Evolutionary conservation across 2,329 filamentous ascomycete genomes (phyloP).

Genomic region (Aspergillus sp.): DNA sequence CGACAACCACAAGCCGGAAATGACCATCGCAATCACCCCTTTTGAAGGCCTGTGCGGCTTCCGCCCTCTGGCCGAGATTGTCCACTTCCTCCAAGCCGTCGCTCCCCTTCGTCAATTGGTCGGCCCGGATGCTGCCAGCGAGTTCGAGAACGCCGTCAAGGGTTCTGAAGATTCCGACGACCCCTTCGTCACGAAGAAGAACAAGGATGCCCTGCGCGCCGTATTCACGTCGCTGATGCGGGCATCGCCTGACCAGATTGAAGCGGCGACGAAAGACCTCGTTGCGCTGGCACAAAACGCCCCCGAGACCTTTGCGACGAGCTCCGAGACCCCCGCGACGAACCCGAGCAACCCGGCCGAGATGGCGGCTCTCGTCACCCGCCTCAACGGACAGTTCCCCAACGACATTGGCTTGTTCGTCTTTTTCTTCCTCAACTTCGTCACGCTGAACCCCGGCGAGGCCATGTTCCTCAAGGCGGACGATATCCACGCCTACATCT

Average conservation of each 20-base stretch:
- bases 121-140: conserved; percentile 51
- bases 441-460: conserved; percentile 82
- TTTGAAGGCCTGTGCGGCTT: conserved; percentile 98
- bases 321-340: conserved; percentile 30
- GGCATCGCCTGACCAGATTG: conserved; percentile 65
- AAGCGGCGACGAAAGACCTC: conserved; percentile 65
- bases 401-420: conserved; percentile 91
- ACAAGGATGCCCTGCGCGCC: conserved; percentile 75
- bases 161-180: conserved; percentile 55
- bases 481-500: conserved; percentile 88
- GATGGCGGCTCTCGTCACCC: conserved; percentile 72
- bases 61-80: conserved; percentile 80
- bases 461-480: conserved; percentile 95
- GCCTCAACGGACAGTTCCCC: conserved; percentile 81
- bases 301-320: conserved; percentile 69
- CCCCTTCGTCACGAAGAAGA: conserved; percentile 51
- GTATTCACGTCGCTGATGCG: conserved; percentile 81
- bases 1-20: conserved; percentile 99
- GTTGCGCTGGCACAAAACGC: conserved; percentile 68
- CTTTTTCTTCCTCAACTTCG: conserved; percentile 95
- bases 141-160: conserved; percentile 56
- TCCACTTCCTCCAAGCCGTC: conserved; percentile 73
- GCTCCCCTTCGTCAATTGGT: conserved; percentile 65
- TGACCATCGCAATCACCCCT: conserved; percentile 95
- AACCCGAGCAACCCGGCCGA: conserved; percentile 50